Conservation (phyloP, 768 basidiomycete genomes). For the Royoungia palumana region DNA sequence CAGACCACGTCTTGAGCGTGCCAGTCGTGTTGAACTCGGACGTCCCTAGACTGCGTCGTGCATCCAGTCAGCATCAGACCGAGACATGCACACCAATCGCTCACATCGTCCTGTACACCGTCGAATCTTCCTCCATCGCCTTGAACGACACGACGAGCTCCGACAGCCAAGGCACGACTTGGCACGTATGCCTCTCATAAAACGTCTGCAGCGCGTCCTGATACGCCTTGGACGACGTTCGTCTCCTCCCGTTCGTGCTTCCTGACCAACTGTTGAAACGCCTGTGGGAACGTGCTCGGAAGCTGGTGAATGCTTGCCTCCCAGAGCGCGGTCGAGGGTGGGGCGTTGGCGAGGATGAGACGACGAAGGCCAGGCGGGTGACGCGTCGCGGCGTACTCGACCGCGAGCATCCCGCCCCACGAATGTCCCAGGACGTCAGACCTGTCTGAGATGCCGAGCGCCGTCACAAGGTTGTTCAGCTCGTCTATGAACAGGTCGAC, state of each 20-base stretch:
- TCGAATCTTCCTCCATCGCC: conserved; percentile 16
- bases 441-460: conserved; percentile 37
- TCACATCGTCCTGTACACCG: too few species aligned
- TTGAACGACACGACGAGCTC: conserved; percentile 25
- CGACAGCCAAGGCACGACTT: conserved; percentile 31
- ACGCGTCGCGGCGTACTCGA: conserved; percentile 36
- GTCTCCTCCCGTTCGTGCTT: conserved; percentile 33
- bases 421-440: conserved; percentile 52
- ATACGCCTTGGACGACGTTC: conserved; percentile 30
- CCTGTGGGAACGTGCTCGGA: conserved; percentile 25
- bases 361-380: conserved; percentile 37
- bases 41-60: too few species aligned
- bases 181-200: conserved; percentile 32
- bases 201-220: conserved; percentile 27
- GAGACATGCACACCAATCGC: too few species aligned
- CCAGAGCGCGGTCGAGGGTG: conserved; percentile 28
- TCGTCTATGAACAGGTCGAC: conserved; percentile 51
- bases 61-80: too few species aligned
- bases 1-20: too few species aligned
- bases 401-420: conserved; percentile 53
- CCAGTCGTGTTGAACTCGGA: too few species aligned
- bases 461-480: conserved; percentile 43
- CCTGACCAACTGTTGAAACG: conserved; percentile 22
- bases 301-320: conserved; percentile 18
- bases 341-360: conserved; percentile 32